Percentiles rank a stretch among this genome's conserved stretches.
Conservation (phyloP, 306 rosid genomes). For the Quercus alba region DNA sequence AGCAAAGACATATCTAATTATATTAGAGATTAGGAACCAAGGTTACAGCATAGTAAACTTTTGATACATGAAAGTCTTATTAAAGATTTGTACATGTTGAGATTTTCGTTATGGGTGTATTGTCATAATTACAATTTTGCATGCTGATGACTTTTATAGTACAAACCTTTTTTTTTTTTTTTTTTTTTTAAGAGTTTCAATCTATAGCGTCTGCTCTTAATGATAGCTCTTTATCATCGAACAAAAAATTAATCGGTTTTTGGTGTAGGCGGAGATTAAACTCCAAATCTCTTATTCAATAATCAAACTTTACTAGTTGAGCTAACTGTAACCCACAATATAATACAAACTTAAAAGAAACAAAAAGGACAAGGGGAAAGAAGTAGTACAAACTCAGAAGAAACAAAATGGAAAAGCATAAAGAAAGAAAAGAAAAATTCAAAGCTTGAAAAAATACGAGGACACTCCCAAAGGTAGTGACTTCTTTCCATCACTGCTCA, state of each 20-base stretch:
- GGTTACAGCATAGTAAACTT: background rate
- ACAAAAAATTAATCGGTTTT: too few species aligned
- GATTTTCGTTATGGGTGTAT: too few species aligned
- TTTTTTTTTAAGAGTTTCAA: too few species aligned
- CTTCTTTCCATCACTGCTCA: conserved; percentile 19
- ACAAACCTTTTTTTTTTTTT: too few species aligned
- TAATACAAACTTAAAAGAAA: too few species aligned
- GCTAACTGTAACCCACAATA: too few species aligned
- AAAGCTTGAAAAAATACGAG: too few species aligned
- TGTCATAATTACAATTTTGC: too few species aligned
- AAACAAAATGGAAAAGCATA: background rate
- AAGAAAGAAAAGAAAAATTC: background rate
- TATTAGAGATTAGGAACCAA: background rate
- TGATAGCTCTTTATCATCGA: accelerated
- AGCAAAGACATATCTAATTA: too few species aligned
- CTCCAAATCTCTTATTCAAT: too few species aligned
- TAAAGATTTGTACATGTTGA: background rate
- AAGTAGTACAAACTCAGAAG: background rate
- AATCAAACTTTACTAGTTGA: accelerated
- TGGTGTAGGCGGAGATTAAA: accelerated
- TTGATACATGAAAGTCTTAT: background rate
- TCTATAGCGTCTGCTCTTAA: accelerated
- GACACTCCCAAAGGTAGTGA: background rate
- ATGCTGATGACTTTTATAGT: too few species aligned
- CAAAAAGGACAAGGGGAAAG: too few species aligned